phyloP scores from a whole-genome alignment of 2,329 filamentous ascomycete genomes.

The Diaporthe sp. region DNA sequence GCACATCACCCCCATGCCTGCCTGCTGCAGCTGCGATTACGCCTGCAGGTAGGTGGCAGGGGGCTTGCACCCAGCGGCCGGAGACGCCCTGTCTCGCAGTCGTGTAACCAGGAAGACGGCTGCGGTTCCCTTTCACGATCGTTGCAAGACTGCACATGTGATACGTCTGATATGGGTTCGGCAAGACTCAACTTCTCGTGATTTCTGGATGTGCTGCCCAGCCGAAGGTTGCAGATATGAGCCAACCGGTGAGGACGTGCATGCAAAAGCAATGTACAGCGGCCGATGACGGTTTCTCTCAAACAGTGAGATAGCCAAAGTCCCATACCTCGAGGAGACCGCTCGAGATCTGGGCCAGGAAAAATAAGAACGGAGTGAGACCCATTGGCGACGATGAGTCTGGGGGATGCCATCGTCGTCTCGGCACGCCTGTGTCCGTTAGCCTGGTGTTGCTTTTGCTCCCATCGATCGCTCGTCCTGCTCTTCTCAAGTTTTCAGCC shows the following conservation, averaged over 20 bases:
- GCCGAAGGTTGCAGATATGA: neutral
- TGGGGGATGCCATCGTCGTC: slow-evolving; percentile 3
- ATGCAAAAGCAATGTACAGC: slow-evolving; percentile 8
- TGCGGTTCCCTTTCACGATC: slow-evolving; percentile 1
- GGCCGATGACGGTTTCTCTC: slow-evolving; percentile 5
- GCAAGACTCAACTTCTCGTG: neutral
- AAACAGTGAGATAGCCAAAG: neutral
- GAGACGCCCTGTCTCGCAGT: slow-evolving; percentile 7
- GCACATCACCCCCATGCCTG: slow-evolving; percentile 11
- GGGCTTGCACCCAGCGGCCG: neutral
- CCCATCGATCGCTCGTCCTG: neutral
- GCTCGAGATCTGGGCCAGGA: neutral
- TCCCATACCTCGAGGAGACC: neutral
- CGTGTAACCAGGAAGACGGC: slow-evolving; percentile 12
- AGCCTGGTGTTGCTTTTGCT: slow-evolving; percentile 8
- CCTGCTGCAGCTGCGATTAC: neutral
- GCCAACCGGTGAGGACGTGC: slow-evolving; percentile 12
- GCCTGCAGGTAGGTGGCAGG: neutral
- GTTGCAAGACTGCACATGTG: neutral
- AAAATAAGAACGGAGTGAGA: slow-evolving; percentile 15
- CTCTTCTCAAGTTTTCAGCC: neutral
- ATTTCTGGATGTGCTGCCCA: neutral
- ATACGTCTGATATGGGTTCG: slow-evolving; percentile 18
- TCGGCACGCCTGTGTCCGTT: slow-evolving; percentile 10
- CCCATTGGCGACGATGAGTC: neutral